Conservation (phyloP, 352 stramenopile genomes). For the Phytopythium sindhum region DNA sequence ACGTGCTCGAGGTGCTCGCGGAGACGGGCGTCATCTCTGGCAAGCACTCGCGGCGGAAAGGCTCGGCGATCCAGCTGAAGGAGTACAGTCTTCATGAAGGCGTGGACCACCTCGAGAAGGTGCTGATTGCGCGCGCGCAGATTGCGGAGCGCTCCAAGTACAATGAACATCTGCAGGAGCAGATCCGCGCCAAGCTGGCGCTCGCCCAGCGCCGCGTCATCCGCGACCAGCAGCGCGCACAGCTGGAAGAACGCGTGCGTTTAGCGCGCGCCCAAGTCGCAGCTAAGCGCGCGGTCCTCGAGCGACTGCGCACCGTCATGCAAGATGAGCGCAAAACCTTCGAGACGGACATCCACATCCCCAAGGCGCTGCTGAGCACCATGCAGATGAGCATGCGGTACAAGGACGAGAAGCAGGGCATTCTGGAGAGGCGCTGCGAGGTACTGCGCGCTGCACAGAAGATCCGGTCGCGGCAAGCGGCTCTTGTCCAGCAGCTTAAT, state of each 20-base stretch:
- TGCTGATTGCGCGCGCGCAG: constrained; percentile 40
- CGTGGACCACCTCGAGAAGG: constrained; percentile 64
- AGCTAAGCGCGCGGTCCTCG: constrained; percentile 54
- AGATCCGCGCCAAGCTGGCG: constrained; percentile 45
- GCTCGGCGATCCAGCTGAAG: constrained; percentile 72
- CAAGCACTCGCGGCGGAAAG: constrained; percentile 71
- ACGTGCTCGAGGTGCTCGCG: constrained; percentile 62
- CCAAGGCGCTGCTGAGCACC: constrained; percentile 67
- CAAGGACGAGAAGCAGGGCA: constrained; percentile 78
- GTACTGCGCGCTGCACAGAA: constrained; percentile 77
- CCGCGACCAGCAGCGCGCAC: constrained; percentile 43
- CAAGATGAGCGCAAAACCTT: constrained; percentile 74
- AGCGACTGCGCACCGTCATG: constrained; percentile 58
- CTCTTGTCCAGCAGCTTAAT: constrained; percentile 71
- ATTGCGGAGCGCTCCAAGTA: constrained; percentile 40
- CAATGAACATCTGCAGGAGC: constrained; percentile 47
- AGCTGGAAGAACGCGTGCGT: constrained; percentile 51
- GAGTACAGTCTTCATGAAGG: constrained; percentile 74
- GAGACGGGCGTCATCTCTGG: constrained; percentile 60
- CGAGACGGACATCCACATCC: constrained; percentile 78
- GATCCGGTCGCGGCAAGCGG: constrained; percentile 76
- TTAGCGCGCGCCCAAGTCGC: constrained; percentile 40
- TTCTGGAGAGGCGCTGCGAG: constrained; percentile 70
- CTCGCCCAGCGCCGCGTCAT: constrained; percentile 35
- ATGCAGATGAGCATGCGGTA: constrained; percentile 84